These are phyloP conservation scores for Meredithiella fracta DNA, from an alignment of 2,329 filamentous ascomycete genomes.

Conservation along the genomic window DNA sequence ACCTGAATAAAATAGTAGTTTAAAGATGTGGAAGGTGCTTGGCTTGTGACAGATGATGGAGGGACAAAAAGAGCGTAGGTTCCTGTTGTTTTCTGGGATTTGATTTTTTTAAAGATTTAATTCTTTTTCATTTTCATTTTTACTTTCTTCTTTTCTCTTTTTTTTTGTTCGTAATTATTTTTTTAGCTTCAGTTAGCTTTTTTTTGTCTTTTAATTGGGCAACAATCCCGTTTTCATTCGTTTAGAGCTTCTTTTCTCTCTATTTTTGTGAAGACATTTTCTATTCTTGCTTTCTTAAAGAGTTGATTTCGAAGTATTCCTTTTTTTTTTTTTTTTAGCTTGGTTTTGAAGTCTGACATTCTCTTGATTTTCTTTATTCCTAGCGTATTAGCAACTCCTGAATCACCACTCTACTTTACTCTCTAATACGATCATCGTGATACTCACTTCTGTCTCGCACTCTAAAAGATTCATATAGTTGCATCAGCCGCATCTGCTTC, in stretches of 20 bases:
- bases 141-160: neutral
- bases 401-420: neutral
- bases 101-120: neutral
- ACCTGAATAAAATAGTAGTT: neutral
- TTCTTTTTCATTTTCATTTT: neutral
- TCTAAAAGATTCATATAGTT: neutral
- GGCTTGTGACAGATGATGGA: neutral
- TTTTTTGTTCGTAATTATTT: neutral
- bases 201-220: slow-evolving; percentile 2
- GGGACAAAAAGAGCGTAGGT: neutral
- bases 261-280: neutral
- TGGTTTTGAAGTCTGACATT: neutral
- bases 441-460: neutral
- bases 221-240: neutral
- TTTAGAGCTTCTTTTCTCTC: neutral
- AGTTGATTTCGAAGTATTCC: no score
- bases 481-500: neutral
- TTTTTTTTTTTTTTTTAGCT: neutral
- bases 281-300: no score
- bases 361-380: neutral
- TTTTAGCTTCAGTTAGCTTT: neutral
- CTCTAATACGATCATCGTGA: neutral
- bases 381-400: neutral
- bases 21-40: neutral
- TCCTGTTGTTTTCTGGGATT: neutral